A percentile compares a stretch with the other conserved stretches of the same genome.
phyloP scores from a whole-genome alignment of 73 alveolate genomes.

The Paramecium sonneborni region DNA sequence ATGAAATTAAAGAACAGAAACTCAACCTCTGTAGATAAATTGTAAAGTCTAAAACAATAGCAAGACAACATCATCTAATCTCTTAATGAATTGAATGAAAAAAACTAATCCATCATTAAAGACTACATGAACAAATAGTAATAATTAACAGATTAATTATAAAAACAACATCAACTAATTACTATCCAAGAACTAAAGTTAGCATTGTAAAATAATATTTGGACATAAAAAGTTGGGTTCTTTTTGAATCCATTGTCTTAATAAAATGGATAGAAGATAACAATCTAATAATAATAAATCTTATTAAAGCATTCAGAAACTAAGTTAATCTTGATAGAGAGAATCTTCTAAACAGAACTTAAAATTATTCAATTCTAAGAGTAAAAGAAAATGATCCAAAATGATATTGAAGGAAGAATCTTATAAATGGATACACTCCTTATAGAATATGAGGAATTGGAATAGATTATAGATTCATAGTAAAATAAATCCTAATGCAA shows the following conservation, averaged over 20 bases:
- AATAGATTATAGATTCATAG: not conserved
- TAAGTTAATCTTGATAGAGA: not conserved
- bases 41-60: not conserved
- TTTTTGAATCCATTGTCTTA: not conserved
- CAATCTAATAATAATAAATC: not conserved
- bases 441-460: not conserved
- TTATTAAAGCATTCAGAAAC: not conserved
- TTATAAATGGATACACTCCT: not conserved
- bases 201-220: not conserved
- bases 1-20: not conserved
- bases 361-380: not conserved
- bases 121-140: not conserved
- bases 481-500: not conserved
- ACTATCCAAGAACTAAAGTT: not conserved
- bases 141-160: not conserved
- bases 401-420: not conserved
- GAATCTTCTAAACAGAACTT: not conserved
- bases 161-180: not conserved
- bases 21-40: not conserved
- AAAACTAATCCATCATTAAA: not conserved
- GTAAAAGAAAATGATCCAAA: not conserved
- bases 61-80: not conserved
- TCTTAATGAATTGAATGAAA: not conserved
- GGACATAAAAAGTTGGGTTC: constrained; percentile 4
- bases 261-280: not conserved